Conservation (phyloP, 1,284 basidiomycete species). For the Ganoderma meredithae region DNA sequence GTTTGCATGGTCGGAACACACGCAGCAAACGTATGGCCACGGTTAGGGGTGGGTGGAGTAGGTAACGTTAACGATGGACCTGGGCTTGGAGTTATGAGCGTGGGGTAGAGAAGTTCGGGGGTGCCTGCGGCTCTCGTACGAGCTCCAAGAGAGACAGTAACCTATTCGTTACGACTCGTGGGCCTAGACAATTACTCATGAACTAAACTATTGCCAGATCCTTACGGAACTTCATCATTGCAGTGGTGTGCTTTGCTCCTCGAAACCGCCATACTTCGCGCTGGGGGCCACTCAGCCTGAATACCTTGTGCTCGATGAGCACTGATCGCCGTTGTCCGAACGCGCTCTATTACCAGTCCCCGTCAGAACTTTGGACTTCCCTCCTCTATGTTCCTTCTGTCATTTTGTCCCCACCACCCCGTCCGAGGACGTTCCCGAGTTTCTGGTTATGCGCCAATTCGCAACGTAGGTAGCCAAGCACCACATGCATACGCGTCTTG, state of each 20-base stretch:
- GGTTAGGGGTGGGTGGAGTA: not conserved
- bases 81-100: not conserved
- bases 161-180: not conserved
- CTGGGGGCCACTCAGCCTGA: not conserved
- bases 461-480: no score
- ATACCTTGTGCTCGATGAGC: not conserved
- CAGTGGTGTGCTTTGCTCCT: not conserved
- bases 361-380: no score
- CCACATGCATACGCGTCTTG: no score
- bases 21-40: not conserved
- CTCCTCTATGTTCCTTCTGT: no score
- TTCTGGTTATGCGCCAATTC: no score
- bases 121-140: not conserved
- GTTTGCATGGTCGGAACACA: not conserved
- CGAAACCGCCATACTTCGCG: not conserved
- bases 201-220: not conserved
- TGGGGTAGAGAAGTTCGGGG: not conserved
- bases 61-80: not conserved
- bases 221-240: not conserved
- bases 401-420: no score
- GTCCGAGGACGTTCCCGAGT: no score
- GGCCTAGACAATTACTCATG: not conserved
- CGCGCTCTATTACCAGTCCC: no score
- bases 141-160: not conserved
- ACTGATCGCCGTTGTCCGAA: not conserved